Evolutionary conservation across 2,329 filamentous ascomycete genomes (phyloP), one percentile per base, ranked within the genome.

Genomic region (Colletotrichum kahawae): DNA sequence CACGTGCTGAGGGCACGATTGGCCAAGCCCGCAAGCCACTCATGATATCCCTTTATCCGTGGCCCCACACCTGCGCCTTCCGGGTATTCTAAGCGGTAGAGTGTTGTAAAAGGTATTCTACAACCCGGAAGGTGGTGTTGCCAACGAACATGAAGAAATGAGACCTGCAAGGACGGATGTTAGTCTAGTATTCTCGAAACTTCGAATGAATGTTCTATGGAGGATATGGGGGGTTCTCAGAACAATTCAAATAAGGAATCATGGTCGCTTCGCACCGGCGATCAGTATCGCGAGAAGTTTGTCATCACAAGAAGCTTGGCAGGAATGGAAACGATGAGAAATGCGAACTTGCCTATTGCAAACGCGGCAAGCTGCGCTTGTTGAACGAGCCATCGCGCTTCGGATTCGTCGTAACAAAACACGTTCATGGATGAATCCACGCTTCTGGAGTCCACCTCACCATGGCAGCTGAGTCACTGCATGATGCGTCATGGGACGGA

Each of bases 1-100:
- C 43, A 51, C 43, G 43, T 51, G 43, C 43, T 51, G 43, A 51
- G 43, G 43, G 43, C 43, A 51, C n/a, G 43, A 21, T 21, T 51
- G 43, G 43, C 43, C 43, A 51, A 51, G 2, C 43, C 43, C 43
- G n/a, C 18, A 51, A 51, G 43, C 43, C 43, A 51, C 43, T n/a
- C n/a, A 21, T 51, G 43, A 51, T 51, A 51, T 21, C 4, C 43
- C 21, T 48, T 1, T 48, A 48, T 48, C 43, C 43, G 13, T 0
- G 1, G 43, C n/a, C 43, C 43, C 43, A 51, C 43, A 21, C 5
- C 10, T 6, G 9, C 10, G 12, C 5, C 6, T 7, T 3, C n/a
- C n/a, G 7, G 4, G 2, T 13, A n/a, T 21, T 21, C 43, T 51
- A 51, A 51, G 10, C 43, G n/a, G 43, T 51, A 51, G 43, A 51